Base-by-base conservation (phyloP, 1,284 basidiomycete species). In the Trametes versicolor region DNA sequence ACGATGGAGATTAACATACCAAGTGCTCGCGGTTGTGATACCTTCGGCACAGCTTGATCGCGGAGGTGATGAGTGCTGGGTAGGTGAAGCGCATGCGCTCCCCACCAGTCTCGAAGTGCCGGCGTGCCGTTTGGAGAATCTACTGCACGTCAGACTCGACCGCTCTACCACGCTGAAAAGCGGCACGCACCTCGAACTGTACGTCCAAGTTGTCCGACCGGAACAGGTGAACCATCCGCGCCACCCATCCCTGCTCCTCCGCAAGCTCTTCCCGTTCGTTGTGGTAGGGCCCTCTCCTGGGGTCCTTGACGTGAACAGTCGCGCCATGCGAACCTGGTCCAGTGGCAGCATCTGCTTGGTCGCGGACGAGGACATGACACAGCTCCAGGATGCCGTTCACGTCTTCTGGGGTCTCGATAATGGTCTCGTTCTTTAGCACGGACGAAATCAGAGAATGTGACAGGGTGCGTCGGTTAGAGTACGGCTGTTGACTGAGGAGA, bases 201-300 rank as follows among this genome's bases (percentile, higher is more conserved):
- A 91, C 87, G 67, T 87, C 90, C 64, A 97, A 76, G 34, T 92
- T 91, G 60, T 97, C 93, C 0, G 94, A 87, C 25, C 89, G 83
- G 87, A 98, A 97, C 36, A 98, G 76, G 81, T 98, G 96, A 3
- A 98, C 92, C 93, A 98, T 97, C 67, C 96, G 83, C 25, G 96
- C 96, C 17, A 98, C 89, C 96, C 96, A 98, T 0, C 96, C 97
- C 73, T 98, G 96, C 77, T 98, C 97, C 77, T 98, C 97, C 0
- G 96, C 96, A 82, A 95, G 84, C 75, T 98, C 96, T 73, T 96
- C 93, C 57, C 90, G 81, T 73, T 96, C 95, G 52, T 80, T 79
- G 9, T 87, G 83, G 21, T 87, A 82, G 15, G 83, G 86, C 58
- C 86, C 84, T 71, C 87, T 80, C 58, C 89, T 80, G 39, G 81